Percentiles rank a stretch among this genome's conserved stretches.
Conservation (phyloP, 1,139 yeast genomes). For the Cylindricascospora bacillispora region DNA sequence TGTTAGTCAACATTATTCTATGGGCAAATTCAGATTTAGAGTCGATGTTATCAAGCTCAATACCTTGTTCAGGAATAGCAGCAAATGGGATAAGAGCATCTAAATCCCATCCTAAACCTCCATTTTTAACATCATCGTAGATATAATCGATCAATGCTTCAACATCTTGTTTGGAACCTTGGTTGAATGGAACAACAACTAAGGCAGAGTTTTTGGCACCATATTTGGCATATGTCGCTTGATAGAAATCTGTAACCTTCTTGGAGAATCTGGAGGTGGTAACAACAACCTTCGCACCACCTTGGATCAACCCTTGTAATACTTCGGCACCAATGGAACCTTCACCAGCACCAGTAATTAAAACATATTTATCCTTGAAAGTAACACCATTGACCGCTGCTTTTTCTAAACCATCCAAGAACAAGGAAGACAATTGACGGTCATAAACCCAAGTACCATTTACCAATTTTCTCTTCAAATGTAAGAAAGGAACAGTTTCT, state of each 20-base stretch:
- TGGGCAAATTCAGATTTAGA: conserved; percentile 96
- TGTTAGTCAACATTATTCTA: conserved; percentile 93
- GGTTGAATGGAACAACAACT: conserved; percentile 96
- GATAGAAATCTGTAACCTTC: conserved; percentile 91
- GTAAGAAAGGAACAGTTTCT: conserved; percentile 90
- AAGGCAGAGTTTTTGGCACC: conserved; percentile 89
- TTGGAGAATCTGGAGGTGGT: conserved; percentile 94
- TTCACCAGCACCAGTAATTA: conserved; percentile 96
- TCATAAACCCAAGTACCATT: conserved; percentile 79
- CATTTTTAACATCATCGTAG: conserved; percentile 67
- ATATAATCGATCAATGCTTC: conserved; percentile 75
- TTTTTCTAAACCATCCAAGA: conserved; percentile 80
- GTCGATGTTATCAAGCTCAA: conserved; percentile 83
- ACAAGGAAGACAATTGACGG: conserved; percentile 59
- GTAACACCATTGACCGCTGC: conserved; percentile 91
- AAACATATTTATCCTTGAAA: conserved; percentile 76
- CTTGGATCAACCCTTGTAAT: conserved; percentile 85
- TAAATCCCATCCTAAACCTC: conserved; percentile 96
- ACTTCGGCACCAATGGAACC: conserved; percentile 98
- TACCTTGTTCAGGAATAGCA: conserved; percentile 97
- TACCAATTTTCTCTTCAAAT: conserved; percentile 63
- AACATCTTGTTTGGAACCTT: conserved; percentile 91
- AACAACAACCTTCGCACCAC: conserved; percentile 96
- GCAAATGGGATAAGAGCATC: conserved; percentile 96
- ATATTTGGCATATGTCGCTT: conserved; percentile 77